phyloP scores from a whole-genome alignment of 2,329 filamentous ascomycete genomes.

The Ophiostoma quercus region DNA sequence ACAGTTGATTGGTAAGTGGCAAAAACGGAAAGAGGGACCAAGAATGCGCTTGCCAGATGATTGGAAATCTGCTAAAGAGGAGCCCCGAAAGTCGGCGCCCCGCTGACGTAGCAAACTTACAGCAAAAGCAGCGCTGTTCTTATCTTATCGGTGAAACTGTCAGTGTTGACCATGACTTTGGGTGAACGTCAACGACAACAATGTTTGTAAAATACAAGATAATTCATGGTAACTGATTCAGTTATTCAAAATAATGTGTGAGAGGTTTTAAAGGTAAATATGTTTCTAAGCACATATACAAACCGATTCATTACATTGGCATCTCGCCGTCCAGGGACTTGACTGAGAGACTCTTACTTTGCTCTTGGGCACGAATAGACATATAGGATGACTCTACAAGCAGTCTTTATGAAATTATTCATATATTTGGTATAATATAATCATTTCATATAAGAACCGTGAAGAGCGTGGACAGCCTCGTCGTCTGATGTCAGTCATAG shows the following conservation, averaged over 20 bases:
- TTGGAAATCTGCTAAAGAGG: slow-evolving; percentile 2
- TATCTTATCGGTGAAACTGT: slow-evolving; percentile 24
- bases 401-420: too few relatives aligned
- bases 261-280: too few relatives aligned
- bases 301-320: too few relatives aligned
- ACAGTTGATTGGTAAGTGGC: slow-evolving; percentile 26
- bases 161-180: background rate
- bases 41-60: slow-evolving; percentile 14
- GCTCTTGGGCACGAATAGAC: too few relatives aligned
- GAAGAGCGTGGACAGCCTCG: background rate
- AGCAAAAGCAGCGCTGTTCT: background rate
- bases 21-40: slow-evolving; percentile 17
- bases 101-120: slow-evolving; percentile 24
- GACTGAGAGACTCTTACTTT: too few relatives aligned
- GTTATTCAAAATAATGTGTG: too few relatives aligned
- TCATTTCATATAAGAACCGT: background rate
- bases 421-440: background rate
- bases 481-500: background rate
- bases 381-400: too few relatives aligned
- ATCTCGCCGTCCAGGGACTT: too few relatives aligned
- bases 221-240: background rate
- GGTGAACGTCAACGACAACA: background rate
- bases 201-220: background rate
- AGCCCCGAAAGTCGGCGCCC: slow-evolving; percentile 18
- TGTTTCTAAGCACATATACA: too few relatives aligned